Conservation (phyloP, 805 yeast species). For the Saccharomyces mikatae region DNA sequence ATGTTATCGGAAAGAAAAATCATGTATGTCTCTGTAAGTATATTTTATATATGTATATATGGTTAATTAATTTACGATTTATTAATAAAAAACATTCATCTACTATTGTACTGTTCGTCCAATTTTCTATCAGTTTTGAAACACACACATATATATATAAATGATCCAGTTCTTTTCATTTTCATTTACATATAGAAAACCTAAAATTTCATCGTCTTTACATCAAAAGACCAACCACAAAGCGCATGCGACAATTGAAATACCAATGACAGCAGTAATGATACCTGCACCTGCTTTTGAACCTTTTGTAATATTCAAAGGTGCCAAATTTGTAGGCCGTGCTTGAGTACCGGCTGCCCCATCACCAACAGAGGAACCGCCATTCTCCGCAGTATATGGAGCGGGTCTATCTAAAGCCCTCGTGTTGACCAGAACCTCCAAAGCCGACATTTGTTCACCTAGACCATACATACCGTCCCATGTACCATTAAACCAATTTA, state of each 20-base stretch:
- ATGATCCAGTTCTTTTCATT: not conserved
- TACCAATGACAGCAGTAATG: constrained; percentile 50
- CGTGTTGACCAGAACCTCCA: constrained; percentile 51
- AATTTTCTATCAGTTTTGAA: not conserved
- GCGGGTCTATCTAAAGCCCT: constrained; percentile 33
- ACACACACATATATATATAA: not conserved
- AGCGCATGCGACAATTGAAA: constrained; percentile 35
- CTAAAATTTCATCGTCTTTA: not conserved
- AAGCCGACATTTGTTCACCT: constrained; percentile 86
- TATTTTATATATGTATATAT: not conserved
- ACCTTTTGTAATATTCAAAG: constrained; percentile 37
- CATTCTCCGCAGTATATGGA: constrained; percentile 56
- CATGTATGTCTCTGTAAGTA: not conserved
- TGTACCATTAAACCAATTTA: constrained; percentile 59
- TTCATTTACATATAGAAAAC: not conserved
- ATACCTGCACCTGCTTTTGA: constrained; percentile 65
- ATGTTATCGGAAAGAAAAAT: not conserved
- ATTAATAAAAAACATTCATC: not conserved
- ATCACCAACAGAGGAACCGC: constrained; percentile 65
- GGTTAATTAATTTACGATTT: not conserved
- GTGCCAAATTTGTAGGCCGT: constrained; percentile 31
- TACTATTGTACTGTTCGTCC: not conserved
- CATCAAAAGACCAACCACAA: constrained; percentile 37
- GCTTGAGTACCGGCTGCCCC: constrained; percentile 58
- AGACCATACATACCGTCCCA: constrained; percentile 76